Conservation (phyloP, 2,329 filamentous ascomycete genomes). For the Hansfordia pulvinata region DNA sequence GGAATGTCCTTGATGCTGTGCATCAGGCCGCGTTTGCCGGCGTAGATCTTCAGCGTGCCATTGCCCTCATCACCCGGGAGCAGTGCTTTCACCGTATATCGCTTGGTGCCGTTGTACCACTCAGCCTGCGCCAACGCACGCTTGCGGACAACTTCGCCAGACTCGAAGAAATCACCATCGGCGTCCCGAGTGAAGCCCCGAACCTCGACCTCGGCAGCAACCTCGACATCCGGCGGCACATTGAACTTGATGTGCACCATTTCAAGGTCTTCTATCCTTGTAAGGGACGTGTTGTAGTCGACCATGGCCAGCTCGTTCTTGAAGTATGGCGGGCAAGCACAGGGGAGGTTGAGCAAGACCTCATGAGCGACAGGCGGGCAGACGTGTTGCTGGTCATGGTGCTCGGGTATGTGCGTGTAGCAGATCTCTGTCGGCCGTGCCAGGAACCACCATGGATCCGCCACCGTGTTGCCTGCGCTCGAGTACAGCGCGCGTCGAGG, state of each 20-base stretch:
- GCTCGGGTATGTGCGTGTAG: conserved; percentile 88
- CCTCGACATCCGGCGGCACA: conserved; percentile 81
- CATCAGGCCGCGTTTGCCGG: conserved; percentile 89
- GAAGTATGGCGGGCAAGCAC: conserved; percentile 80
- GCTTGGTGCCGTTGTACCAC: conserved; percentile 77
- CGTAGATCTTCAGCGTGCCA: conserved; percentile 80
- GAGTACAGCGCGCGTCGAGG: conserved; percentile 70
- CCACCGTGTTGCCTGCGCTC: conserved; percentile 50
- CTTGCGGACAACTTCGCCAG: conserved; percentile 74
- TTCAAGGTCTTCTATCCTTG: conserved; percentile 81
- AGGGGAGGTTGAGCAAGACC: conserved; percentile 73
- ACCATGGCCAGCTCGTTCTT: conserved; percentile 65
- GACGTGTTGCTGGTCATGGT: conserved; percentile 82
- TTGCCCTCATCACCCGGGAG: conserved; percentile 85
- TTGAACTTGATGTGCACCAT: conserved; percentile 82
- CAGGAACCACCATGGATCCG: conserved; percentile 93
- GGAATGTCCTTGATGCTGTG: conserved; percentile 95
- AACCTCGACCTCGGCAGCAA: conserved; percentile 84
- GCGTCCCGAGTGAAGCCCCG: conserved; percentile 65
- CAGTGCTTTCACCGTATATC: conserved; percentile 85
- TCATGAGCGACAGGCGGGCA: conserved; percentile 80
- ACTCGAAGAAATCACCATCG: conserved; percentile 90
- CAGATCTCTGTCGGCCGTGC: conserved; percentile 76
- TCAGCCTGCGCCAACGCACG: conserved; percentile 81
- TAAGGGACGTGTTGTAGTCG: conserved; percentile 81